Base-by-base conservation (phyloP, 306 rosid species). In the Trifolium fragiferum region DNA sequence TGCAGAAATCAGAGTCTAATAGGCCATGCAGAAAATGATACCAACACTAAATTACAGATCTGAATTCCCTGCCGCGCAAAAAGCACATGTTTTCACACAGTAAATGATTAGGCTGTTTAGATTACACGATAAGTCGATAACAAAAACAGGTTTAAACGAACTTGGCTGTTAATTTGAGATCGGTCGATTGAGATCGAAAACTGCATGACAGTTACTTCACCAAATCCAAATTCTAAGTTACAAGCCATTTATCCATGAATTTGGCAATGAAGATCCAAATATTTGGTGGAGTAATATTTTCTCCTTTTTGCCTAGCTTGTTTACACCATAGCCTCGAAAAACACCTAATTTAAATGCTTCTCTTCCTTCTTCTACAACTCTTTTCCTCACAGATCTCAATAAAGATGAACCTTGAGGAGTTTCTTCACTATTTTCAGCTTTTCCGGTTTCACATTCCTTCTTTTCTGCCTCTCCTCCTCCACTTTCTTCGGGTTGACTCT, bases 211-310 rank as follows among this genome's bases (percentile, higher is more conserved):
- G 14, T 53, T 53, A 19, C 14, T 19, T 10, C 60, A 20, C 32
- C 3, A 54, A 54, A 54, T 20, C 60, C 2, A 54, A 54, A 9
- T 19, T 66, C 66, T 49, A 54, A 74, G 66, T 74, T 75, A 82
- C 57, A 53, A 79, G 23, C 81, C 85, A 70, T 57, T 18, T 9
- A 77, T 73, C 97, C 91, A 93, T 23, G 87, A 80, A 69, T 53
- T 80, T 30, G 90, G 92, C 72, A 84, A 65, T 6, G 92, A 85
- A 32, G 98, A 87, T 53, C 82, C 74, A 73, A 89, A 93, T 75
- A 93, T 85, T 76, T 80, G 86, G 33, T 78, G 85, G 65, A 93
- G 96, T 85, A 93, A 76, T 18, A 68, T 64, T 71, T 67, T 88
- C 80, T 89, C 90, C 68, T 80, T 90, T 82, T 74, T 85, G 14